Base-by-base conservation (phyloP, 164 flowering plant species). In the Dillenia suffruticosa region DNA sequence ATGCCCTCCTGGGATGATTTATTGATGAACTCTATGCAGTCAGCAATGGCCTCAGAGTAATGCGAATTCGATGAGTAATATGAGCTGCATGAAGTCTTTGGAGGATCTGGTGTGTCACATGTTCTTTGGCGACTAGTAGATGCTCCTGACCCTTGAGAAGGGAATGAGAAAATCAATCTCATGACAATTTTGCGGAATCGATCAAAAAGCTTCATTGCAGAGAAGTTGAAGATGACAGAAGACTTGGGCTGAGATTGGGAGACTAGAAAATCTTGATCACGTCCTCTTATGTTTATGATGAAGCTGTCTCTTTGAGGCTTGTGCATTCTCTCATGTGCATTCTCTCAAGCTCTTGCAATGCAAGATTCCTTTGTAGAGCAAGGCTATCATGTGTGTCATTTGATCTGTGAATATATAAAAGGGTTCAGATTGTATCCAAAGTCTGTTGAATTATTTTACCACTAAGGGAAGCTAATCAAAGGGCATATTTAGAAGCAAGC, bases 171-270 rank as follows among this genome's bases (percentile, higher is more conserved):
- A 46, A 90, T 45, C 60, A 87, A 71, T 5, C 90, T 70, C 83
- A 82, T 77, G 22, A 84, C 49, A 49, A 83, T 72, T 79, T 82
- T 87, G 9, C 92, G 82, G 57, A 86, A 78, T 6, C 87, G 82
- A 57, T 80, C 63, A 57, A 87, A 74, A 46, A 87, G 73, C 79
- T 86, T 90, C 94, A 84, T 87, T 53, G 82, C 67, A 2, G 83
- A 80, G 54, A 82, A 70, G 68, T 66, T 75, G 15, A 71, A 48
- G 54, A 64, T 68, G n/a, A 49, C 19, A 51, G 68, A 62, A 46
- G 40, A 43, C 10, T 44, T 8, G 5, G 63, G 40, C 40, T 6
- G 40, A 32, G 40, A 32, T 5, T 32, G 40, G 0, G 40, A 32
- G 40, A 32, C 49, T 44, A 11, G 24, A 10, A 19, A 47, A 0